Evolutionary conservation across 345 rosid species (phyloP), one percentile per base, ranked within the genome.

Genomic region (Triadica sebifera): DNA sequence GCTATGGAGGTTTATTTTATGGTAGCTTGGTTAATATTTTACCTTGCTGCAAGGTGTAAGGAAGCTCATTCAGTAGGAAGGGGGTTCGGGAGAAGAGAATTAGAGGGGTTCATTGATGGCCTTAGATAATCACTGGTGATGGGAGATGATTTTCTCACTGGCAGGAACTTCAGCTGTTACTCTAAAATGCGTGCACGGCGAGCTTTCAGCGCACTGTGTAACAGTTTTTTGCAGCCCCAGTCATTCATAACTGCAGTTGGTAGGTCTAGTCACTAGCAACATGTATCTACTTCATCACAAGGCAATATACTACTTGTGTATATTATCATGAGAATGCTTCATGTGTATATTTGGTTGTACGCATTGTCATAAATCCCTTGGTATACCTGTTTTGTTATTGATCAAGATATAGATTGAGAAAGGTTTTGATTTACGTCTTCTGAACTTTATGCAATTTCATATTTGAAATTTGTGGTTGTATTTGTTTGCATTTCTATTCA

Each of bases 21-120:
- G 96, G 86, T 90, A 65, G 97, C 90, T 45, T 94, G 98, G 98
- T 82, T 92, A 81, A 81, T 89, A 75, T 94, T 88, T 73, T 92
- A 92, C 87, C 83, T 94, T 51, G 88, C 87, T 34, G 89, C 86
- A 50, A 87, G 92, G 78, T 87, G 86, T 82, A 88, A 82, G 83
- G 95, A 92, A 75, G 96, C 95, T 50, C 80, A 80, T 65, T 45
- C 80, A n/a, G 88, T 85, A 51, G 93, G 92, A 57, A 87, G 91
- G 77, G 86, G 92, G 77, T 90, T 92, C 66, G 98, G 91, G 76
- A 84, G 89, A 75, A 84, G 96, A 85, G 97, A 94, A 75, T 82
- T 94, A 84, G 96, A 90, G 81, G 89, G 83, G 41, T 84, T 91
- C 81, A 69, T 90, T 46, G 90, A 90, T 76, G 90, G 93, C 69